phyloP scores from a whole-genome alignment of 805 yeast species.

The Teunomyces lycoperdinae region DNA sequence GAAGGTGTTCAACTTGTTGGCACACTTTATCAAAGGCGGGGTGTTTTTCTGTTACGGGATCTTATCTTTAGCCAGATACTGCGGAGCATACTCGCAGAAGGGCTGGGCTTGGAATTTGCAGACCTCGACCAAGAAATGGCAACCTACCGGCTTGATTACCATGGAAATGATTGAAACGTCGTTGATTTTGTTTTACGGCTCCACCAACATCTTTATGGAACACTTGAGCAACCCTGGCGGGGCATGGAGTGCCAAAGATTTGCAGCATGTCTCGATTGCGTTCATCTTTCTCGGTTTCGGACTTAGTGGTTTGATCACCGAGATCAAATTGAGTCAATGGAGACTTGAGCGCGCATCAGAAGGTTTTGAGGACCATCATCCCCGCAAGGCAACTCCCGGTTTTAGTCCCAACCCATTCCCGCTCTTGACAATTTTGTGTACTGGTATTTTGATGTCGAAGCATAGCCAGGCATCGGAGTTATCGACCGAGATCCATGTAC shows the following conservation, averaged over 20 bases:
- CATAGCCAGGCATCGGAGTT: constrained; percentile 81
- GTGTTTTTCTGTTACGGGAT: constrained; percentile 78
- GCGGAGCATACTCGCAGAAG: constrained; percentile 69
- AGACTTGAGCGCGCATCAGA: constrained; percentile 43
- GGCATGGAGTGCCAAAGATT: constrained; percentile 83
- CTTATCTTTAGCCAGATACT: constrained; percentile 77
- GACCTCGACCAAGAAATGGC: constrained; percentile 5
- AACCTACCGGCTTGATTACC: constrained; percentile 48
- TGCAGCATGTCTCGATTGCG: constrained; percentile 89
- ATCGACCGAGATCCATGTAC: constrained; percentile 79
- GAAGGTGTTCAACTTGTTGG: constrained; percentile 75
- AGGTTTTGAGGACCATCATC: constrained; percentile 5
- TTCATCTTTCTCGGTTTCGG: constrained; percentile 92
- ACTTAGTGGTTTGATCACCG: constrained; percentile 82
- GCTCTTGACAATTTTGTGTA: constrained; percentile 89
- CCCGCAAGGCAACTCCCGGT: constrained; percentile 55
- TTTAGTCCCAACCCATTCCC: constrained; percentile 95
- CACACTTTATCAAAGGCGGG: constrained; percentile 96
- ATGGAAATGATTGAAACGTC: constrained; percentile 85
- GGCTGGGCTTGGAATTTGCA: constrained; percentile 92
- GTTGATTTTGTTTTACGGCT: constrained; percentile 82
- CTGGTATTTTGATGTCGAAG: constrained; percentile 92
- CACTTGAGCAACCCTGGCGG: constrained; percentile 71
- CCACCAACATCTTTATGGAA: constrained; percentile 86
- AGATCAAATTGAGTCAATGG: constrained; percentile 63